These are phyloP conservation scores for Pyracantha coccinea DNA, from an alignment of 331 rosid genomes.

Conservation along the genomic window DNA sequence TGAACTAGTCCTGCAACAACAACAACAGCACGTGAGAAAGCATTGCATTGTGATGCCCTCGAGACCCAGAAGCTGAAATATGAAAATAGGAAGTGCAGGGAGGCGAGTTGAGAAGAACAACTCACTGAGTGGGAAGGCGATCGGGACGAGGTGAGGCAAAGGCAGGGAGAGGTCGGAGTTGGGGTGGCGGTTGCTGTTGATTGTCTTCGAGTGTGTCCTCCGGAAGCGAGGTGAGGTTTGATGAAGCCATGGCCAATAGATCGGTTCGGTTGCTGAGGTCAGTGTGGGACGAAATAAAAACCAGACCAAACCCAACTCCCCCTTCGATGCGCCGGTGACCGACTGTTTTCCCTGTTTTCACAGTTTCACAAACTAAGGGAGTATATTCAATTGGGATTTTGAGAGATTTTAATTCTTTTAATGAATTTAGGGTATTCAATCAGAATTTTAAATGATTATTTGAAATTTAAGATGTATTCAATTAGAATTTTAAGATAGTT, in stretches of 20 bases:
- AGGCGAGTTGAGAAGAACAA: slow-evolving; percentile 1
- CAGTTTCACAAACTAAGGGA: neutral
- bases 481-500: too few species aligned
- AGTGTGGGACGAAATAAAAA: neutral
- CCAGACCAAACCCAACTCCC: neutral
- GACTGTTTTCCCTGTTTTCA: neutral
- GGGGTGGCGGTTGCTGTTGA: slow-evolving; percentile 16
- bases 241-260: slow-evolving; percentile 41
- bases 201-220: slow-evolving; percentile 37
- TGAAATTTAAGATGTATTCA: too few species aligned
- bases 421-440: too few species aligned
- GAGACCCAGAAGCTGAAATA: neutral
- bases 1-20: slow-evolving; percentile 41
- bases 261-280: neutral
- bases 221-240: slow-evolving; percentile 51
- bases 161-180: slow-evolving; percentile 29
- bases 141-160: slow-evolving; percentile 54
- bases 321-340: neutral
- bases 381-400: too few species aligned
- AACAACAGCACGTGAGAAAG: neutral
- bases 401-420: too few species aligned
- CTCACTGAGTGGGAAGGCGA: slow-evolving; percentile 71
- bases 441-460: too few species aligned
- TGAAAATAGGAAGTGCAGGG: neutral
- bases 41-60: neutral